A percentile compares a stretch with the other conserved stretches of the same genome.
These are phyloP conservation scores for Aphanomyces invadans DNA, from an alignment of 352 stramenopile species.

Conservation along the genomic window DNA sequence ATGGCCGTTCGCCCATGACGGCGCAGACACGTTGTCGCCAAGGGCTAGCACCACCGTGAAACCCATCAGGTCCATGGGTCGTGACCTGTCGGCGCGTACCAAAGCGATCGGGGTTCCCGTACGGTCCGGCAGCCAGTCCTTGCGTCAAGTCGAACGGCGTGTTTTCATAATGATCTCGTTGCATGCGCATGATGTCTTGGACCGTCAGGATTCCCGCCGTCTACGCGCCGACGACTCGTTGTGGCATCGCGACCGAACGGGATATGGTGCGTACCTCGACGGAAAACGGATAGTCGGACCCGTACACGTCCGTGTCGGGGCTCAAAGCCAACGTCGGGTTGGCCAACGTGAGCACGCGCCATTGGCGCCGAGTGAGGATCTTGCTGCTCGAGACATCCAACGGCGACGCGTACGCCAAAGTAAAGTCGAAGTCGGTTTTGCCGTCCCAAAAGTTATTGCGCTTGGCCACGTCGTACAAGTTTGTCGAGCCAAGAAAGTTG, in stretches of 20 bases:
- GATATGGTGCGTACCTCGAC: conserved; percentile 34
- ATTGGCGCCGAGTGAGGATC: conserved; percentile 89
- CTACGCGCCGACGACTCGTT: too few relatives aligned
- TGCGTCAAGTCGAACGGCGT: conserved; percentile 42
- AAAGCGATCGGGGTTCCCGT: conserved; percentile 52
- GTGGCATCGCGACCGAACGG: too few relatives aligned
- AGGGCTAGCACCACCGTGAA: too few relatives aligned
- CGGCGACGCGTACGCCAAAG: conserved; percentile 69
- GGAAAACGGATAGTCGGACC: conserved; percentile 82
- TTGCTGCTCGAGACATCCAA: too few relatives aligned
- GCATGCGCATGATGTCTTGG: conserved; percentile 42
- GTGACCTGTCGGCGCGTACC: too few relatives aligned
- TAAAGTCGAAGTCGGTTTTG: conserved; percentile 81
- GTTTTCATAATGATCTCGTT: conserved; percentile 57
- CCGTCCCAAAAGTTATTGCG: conserved; percentile 75
- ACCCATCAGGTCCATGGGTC: too few relatives aligned
- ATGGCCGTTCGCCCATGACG: conserved; percentile 1
- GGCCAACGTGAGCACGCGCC: conserved; percentile 82
- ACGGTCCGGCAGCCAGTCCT: conserved; percentile 43
- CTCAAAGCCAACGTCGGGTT: conserved; percentile 63
- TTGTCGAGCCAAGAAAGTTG: conserved; percentile 85
- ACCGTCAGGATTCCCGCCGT: conserved; percentile 23
- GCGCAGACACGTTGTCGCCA: conserved; percentile 5
- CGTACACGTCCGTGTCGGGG: conserved; percentile 63
- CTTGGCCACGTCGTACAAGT: conserved; percentile 83